Evolutionary conservation across 192 early-diverging fungal genomes (phyloP).

Genomic region (Coemansia sp.): DNA sequence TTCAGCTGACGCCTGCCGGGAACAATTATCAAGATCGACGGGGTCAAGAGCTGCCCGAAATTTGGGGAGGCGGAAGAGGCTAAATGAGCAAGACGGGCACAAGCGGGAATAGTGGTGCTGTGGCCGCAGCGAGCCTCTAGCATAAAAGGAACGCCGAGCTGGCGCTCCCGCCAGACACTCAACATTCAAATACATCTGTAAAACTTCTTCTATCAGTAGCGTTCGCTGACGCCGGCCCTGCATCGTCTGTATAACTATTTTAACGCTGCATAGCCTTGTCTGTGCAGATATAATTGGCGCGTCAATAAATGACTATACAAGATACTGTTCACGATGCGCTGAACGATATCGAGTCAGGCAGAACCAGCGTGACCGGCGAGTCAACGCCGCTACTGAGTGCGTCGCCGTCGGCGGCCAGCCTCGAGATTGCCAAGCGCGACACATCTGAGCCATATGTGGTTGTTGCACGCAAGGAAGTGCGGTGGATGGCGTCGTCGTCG

Average conservation of each 20-base stretch:
- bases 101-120: neutral
- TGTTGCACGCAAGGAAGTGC: constrained; percentile 23
- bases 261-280: neutral
- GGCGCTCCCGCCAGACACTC: neutral
- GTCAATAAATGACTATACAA: constrained; percentile 13
- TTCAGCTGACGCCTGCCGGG: constrained; percentile 3
- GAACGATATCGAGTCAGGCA: constrained; percentile 16
- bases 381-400: constrained; percentile 26
- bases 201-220: neutral
- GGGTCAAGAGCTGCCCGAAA: neutral
- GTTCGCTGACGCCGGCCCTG: neutral
- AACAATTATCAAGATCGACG: constrained; percentile 1
- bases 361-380: constrained; percentile 1
- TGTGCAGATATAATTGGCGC: neutral
- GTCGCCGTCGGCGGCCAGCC: constrained; percentile 30
- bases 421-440: constrained; percentile 40
- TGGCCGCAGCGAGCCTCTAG: neutral
- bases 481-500: constrained; percentile 37
- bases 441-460: constrained; percentile 21
- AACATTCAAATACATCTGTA: neutral
- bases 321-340: neutral
- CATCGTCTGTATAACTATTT: neutral
- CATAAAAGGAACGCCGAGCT: neutral
- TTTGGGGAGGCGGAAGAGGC: neutral
- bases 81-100: neutral